Evolutionary conservation across 2,329 filamentous ascomycete genomes (phyloP).

Genomic region (Nigrospora oryzae): DNA sequence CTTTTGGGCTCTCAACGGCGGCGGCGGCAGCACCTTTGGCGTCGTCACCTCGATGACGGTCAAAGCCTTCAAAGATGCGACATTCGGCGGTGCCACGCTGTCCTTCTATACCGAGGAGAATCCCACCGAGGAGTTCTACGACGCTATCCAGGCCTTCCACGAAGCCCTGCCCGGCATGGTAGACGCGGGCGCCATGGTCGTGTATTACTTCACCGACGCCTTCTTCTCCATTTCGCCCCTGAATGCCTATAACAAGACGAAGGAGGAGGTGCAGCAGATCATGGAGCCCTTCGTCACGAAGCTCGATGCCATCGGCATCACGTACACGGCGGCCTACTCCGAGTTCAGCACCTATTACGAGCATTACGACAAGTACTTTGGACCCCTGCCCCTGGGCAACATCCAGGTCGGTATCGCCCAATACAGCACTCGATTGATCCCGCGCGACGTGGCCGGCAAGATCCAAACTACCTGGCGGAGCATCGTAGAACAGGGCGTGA

Average conservation of each 20-base stretch:
- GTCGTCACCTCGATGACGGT: conserved; percentile 26
- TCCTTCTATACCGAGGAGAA: conserved; percentile 7
- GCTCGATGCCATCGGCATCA: conserved; percentile 14
- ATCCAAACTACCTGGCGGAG: conserved; percentile 18
- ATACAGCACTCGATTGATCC: conserved; percentile 25
- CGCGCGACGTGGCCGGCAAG: conserved; percentile 17
- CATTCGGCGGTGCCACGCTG: conserved; percentile 11
- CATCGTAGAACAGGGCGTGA: conserved; percentile 20
- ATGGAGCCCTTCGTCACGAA: conserved; percentile 15
- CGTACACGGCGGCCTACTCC: conserved; percentile 13
- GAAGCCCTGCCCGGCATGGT: conserved; percentile 12
- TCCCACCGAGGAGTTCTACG: conserved; percentile 8
- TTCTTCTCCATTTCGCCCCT: conserved; percentile 11
- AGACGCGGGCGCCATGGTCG: conserved; percentile 13
- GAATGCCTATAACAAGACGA: conserved; percentile 17
- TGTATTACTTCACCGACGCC: conserved; percentile 10
- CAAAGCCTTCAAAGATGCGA: conserved; percentile 9
- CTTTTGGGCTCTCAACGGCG: conserved; percentile 44
- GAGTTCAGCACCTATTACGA: conserved; percentile 19
- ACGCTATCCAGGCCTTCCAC: conserved; percentile 13
- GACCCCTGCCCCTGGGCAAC: conserved; percentile 24
- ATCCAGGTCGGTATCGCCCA: conserved; percentile 22
- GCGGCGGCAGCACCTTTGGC: conserved; percentile 38
- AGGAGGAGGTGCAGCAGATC: conserved; percentile 14
- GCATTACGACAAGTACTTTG: conserved; percentile 24